phyloP scores from a whole-genome alignment of 257 asterid genomes.

The Solanum virginianum region DNA sequence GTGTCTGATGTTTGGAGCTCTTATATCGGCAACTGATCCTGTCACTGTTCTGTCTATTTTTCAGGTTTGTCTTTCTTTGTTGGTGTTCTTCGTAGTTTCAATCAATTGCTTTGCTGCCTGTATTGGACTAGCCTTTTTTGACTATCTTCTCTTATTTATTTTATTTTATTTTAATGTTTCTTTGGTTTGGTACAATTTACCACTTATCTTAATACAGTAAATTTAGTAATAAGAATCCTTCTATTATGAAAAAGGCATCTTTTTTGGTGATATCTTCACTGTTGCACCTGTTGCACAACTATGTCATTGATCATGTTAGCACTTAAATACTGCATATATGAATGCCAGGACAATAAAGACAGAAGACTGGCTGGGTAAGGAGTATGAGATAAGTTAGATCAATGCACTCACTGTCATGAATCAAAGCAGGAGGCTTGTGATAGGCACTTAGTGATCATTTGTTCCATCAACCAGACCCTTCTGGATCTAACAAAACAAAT shows the following conservation, averaged over 20 bases:
- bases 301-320: neutral
- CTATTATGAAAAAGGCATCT: neutral
- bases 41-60: constrained; percentile 96
- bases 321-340: neutral
- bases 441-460: neutral
- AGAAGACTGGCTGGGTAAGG: neutral
- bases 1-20: constrained; percentile 99
- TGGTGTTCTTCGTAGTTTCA: neutral
- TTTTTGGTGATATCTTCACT: neutral
- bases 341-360: neutral
- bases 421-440: neutral
- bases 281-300: neutral
- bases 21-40: constrained; percentile 96
- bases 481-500: neutral
- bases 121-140: neutral
- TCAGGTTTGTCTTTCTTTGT: constrained; percentile 40
- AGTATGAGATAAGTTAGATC: neutral
- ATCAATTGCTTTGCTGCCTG: neutral
- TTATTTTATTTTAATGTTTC: neutral
- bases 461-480: neutral
- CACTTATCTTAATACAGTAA: neutral
- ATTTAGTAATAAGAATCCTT: neutral
- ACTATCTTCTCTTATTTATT: neutral
- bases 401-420: neutral
- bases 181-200: neutral